phyloP scores from a whole-genome alignment of 371 early-diverging fungal genomes.

The Quaeritorhiza haematococci region DNA sequence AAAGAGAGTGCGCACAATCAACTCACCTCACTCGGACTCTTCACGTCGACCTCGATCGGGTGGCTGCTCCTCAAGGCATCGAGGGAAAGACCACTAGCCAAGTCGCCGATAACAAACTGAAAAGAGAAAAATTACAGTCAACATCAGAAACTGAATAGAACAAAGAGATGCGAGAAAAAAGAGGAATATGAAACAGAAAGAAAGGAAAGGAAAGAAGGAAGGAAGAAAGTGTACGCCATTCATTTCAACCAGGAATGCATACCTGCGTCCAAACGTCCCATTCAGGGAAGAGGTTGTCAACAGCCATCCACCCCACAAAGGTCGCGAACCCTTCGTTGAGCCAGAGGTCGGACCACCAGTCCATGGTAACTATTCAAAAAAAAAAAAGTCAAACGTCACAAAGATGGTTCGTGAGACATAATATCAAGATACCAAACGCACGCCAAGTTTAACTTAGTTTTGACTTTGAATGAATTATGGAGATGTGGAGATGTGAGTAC shows the following conservation, averaged over 20 bases:
- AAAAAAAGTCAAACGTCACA: background rate
- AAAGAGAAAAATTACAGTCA: too few relatives aligned
- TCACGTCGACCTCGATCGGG: conserved; percentile 84
- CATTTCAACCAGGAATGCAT: too few relatives aligned
- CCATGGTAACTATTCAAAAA: conserved; percentile 84
- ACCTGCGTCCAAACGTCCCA: conserved; percentile 76
- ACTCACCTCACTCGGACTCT: conserved; percentile 46
- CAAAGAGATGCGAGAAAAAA: background rate
- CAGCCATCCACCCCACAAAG: conserved; percentile 80
- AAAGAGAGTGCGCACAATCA: background rate
- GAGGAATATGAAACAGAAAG: too few relatives aligned
- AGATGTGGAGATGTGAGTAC: too few relatives aligned
- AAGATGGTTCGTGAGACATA: background rate
- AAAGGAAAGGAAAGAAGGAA: too few relatives aligned
- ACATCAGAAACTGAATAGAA: conserved; percentile 31
- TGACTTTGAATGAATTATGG: too few relatives aligned
- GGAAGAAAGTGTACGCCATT: too few relatives aligned
- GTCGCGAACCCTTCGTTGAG: conserved; percentile 98
- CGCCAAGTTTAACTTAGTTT: too few relatives aligned
- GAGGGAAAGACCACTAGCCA: conserved; percentile 63
- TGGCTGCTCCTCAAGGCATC: conserved; percentile 86
- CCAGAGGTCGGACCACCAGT: conserved; percentile 94
- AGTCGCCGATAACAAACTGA: conserved; percentile 65
- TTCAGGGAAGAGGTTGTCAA: conserved; percentile 70
- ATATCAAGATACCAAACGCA: background rate